phyloP scores from a whole-genome alignment of 345 rosid species.

The Salix udensis region DNA sequence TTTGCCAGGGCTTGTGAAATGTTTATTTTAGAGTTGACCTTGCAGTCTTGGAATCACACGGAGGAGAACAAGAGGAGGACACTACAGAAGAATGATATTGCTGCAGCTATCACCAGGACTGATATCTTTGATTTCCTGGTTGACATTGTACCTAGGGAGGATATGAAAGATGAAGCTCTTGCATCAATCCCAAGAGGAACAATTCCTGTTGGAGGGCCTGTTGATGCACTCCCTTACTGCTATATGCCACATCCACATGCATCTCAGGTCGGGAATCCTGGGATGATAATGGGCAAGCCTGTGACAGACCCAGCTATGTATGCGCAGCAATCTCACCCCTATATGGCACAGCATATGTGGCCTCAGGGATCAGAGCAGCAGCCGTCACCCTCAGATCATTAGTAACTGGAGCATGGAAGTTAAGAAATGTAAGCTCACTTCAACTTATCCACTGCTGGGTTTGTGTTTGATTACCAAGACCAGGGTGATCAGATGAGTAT shows the following conservation, averaged over 20 bases:
- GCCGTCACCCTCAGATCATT: slow-evolving; percentile 60
- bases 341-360: slow-evolving; percentile 73
- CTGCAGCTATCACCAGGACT: slow-evolving; percentile 90
- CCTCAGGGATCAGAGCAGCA: slow-evolving; percentile 71
- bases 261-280: slow-evolving; percentile 63
- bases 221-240: slow-evolving; percentile 67
- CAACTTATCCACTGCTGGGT: background rate
- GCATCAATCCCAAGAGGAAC: slow-evolving; percentile 58
- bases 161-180: slow-evolving; percentile 75
- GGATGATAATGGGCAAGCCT: slow-evolving; percentile 85
- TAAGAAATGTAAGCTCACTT: slow-evolving; percentile 16
- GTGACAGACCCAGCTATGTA: slow-evolving; percentile 60
- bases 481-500: background rate
- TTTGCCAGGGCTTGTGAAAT: slow-evolving; percentile 98
- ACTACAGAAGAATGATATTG: slow-evolving; percentile 91
- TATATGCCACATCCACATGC: slow-evolving; percentile 66
- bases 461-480: background rate
- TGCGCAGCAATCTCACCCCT: slow-evolving; percentile 57
- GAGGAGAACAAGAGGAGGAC: slow-evolving; percentile 97
- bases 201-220: slow-evolving; percentile 51
- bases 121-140: slow-evolving; percentile 92
- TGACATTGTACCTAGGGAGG: slow-evolving; percentile 94
- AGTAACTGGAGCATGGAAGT: slow-evolving; percentile 18
- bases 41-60: slow-evolving; percentile 94
- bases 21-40: slow-evolving; percentile 88